A percentile compares a stretch with the other conserved stretches of the same genome.
Conservation (phyloP, 768 basidiomycete genomes). For the Podaxis pistillaris region DNA sequence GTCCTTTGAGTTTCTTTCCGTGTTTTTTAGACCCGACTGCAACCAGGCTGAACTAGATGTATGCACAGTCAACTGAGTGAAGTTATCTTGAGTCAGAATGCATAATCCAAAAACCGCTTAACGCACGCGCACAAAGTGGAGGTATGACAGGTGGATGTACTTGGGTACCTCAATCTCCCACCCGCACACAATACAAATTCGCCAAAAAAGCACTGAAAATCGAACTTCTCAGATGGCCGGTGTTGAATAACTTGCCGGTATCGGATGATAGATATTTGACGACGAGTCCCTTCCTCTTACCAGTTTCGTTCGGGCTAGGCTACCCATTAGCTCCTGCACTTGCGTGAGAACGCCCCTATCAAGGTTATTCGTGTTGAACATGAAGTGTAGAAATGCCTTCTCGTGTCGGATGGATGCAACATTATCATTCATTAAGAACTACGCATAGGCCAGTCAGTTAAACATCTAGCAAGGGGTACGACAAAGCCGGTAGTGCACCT, state of each 20-base stretch:
- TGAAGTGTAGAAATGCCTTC: slow-evolving; percentile 9
- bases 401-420: slow-evolving; percentile 63
- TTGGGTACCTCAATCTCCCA: slow-evolving; percentile 99
- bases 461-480: not conserved
- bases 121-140: too few relatives aligned
- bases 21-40: slow-evolving; percentile 62
- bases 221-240: slow-evolving; percentile 92
- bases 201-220: slow-evolving; percentile 94
- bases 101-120: too few relatives aligned
- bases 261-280: slow-evolving; percentile 96
- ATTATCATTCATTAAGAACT: slow-evolving; percentile 88
- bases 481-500: slow-evolving; percentile 42
- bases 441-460: not conserved
- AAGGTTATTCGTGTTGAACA: slow-evolving; percentile 59
- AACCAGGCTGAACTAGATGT: not conserved
- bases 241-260: slow-evolving; percentile 99
- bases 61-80: too few relatives aligned
- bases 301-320: slow-evolving; percentile 80
- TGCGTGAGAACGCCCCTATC: slow-evolving; percentile 67
- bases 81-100: too few relatives aligned
- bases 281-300: slow-evolving; percentile 78
- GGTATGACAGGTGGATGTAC: slow-evolving; percentile 37
- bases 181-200: slow-evolving; percentile 89
- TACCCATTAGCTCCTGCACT: slow-evolving; percentile 57
- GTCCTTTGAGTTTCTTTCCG: slow-evolving; percentile 81